Evolutionary conservation across 176 grass and related monocot genomes (phyloP), one percentile per base, ranked within the genome.

Genomic region (Phragmites australis): DNA sequence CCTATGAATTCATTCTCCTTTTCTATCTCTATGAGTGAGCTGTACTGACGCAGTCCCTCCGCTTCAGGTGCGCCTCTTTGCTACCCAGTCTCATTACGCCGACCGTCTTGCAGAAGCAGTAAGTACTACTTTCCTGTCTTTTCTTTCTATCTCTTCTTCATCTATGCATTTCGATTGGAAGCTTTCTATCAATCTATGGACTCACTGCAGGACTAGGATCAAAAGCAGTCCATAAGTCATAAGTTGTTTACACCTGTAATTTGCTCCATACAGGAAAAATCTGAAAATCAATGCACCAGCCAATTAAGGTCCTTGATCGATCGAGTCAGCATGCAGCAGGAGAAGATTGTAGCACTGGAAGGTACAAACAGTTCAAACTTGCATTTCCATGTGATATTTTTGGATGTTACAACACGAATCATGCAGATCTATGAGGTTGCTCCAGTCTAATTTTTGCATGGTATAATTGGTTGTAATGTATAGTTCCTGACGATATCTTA

Each of bases 301-400:
- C 89, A 98, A 63, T 56, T 88, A 25, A 90, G 63, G 25, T 86
- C 87, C 64, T 91, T 98, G 69, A 98, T 98, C 67, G 88, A 94
- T 66, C 95, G 93, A 80, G 89, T 94, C 67, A 94, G 95, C 78
- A 72, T 58, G 18, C 95, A 98, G 83, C 92, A 98, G 73, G 95
- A 92, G 32, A 94, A 90, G 77, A 94, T 98, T 75, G 95, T 87
- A 58, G 63, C 74, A n/a, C 85, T 94, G 8, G 86, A 98, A 94
- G 95, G 95, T 98, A 86, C 74, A 53, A 27, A 22, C 12, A 23
- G 62, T 55, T 82, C 6, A 59, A 58, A 27, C 41, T 68, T 25
- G 22, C 23, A 51, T 12, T 19, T 44, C n/a, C 18, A 54, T 19
- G 2, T 65, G 37, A 8, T 37, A 56, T 27, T 47, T 76, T 3